phyloP scores from a whole-genome alignment of 352 stramenopile genomes.

The Phytophthora kernoviae region DNA sequence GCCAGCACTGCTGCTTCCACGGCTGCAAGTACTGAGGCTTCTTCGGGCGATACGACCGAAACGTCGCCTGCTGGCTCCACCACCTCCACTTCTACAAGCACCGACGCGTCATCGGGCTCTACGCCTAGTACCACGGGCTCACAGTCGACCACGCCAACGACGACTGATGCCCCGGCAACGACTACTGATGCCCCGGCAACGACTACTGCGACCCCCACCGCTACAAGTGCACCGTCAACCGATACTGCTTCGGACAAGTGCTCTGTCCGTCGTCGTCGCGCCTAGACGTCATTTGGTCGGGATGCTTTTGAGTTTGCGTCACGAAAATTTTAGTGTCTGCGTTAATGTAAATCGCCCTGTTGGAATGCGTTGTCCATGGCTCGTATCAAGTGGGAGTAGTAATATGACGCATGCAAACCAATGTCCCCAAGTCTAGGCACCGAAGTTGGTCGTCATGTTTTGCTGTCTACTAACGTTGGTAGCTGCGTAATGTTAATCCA shows the following conservation, averaged over 20 bases:
- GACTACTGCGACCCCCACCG: neutral
- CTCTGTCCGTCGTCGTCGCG: constrained; percentile 23
- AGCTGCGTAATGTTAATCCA: no score
- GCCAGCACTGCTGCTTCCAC: constrained; percentile 8
- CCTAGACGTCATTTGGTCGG: constrained; percentile 15
- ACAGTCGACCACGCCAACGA: constrained; percentile 5
- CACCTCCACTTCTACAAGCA: constrained; percentile 5
- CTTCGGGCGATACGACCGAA: constrained; percentile 8
- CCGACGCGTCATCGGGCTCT: constrained; percentile 10
- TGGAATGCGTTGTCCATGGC: constrained; percentile 24
- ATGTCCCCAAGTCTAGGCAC: no score
- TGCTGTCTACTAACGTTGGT: no score
- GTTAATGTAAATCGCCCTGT: constrained; percentile 21
- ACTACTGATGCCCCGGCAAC: no score
- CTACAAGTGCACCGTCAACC: constrained; percentile 1
- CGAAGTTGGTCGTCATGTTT: no score
- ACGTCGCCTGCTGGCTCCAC: constrained; percentile 2
- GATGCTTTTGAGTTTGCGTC: constrained; percentile 17
- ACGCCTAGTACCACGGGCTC: constrained; percentile 7
- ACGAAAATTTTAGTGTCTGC: constrained; percentile 15
- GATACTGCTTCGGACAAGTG: constrained; percentile 29
- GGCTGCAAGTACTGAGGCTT: constrained; percentile 9
- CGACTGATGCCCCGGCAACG: constrained; percentile 13
- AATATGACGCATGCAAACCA: no score
- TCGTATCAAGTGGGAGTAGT: no score